Conservation (phyloP, 805 yeast species). For the Zygosaccharomyces rouxii region DNA sequence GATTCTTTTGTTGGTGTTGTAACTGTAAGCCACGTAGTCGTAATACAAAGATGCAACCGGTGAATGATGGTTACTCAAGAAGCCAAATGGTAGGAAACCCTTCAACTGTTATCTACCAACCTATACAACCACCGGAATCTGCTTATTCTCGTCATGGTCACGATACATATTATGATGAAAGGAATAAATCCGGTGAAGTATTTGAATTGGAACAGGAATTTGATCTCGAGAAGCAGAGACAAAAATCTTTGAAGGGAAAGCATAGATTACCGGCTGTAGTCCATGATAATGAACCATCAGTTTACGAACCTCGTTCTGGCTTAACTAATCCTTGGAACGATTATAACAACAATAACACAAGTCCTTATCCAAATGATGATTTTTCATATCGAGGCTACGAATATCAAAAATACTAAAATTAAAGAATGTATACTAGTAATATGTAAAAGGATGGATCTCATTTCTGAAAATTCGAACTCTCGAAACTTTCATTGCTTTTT, state of each 20-base stretch:
- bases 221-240: constrained; percentile 30
- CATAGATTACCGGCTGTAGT: constrained; percentile 12
- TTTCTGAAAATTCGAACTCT: background rate
- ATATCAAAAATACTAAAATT: constrained; percentile 1
- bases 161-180: constrained; percentile 22
- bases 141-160: constrained; percentile 20
- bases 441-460: constrained; percentile 1
- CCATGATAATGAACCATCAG: constrained; percentile 10
- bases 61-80: constrained; percentile 16
- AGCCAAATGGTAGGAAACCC: constrained; percentile 15
- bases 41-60: constrained; percentile 7
- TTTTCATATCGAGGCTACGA: constrained; percentile 13
- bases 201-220: constrained; percentile 33
- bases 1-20: constrained; percentile 53
- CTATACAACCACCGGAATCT: constrained; percentile 27
- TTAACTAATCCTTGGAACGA: constrained; percentile 12
- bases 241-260: constrained; percentile 12
- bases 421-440: constrained; percentile 3
- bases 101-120: constrained; percentile 32
- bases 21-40: constrained; percentile 27
- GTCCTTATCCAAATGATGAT: constrained; percentile 13
- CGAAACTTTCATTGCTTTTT: background rate
- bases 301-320: constrained; percentile 8
- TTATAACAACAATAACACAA: constrained; percentile 5
- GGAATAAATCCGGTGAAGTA: constrained; percentile 18